Evolutionary conservation across 148 eudicot species (phyloP).

Genomic region (Amaranthus palmeri): DNA sequence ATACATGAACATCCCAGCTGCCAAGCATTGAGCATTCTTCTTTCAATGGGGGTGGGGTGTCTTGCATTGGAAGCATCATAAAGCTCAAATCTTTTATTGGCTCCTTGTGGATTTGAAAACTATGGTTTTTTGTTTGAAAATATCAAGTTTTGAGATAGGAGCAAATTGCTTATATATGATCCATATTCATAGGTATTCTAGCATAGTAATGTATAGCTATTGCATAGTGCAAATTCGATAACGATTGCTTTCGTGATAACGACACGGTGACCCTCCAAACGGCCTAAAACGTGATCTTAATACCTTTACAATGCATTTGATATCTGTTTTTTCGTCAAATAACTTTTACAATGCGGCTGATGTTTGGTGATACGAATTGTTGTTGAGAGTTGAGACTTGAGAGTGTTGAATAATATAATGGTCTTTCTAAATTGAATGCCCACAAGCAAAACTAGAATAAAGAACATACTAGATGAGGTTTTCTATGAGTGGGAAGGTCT

Average conservation of each 20-base stretch:
- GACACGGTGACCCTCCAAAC: no score
- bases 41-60: not conserved
- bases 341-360: no score
- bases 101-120: not conserved
- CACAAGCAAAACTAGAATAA: not conserved
- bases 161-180: conserved; percentile 12
- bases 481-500: no score
- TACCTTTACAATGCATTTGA: no score
- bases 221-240: no score
- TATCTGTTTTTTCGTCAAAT: no score
- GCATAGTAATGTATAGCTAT: no score
- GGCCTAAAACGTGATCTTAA: no score
- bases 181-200: not conserved
- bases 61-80: conserved; percentile 8
- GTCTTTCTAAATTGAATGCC: not conserved
- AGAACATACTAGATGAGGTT: not conserved
- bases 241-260: no score
- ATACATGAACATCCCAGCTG: not conserved
- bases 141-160: not conserved
- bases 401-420: conserved; percentile 11
- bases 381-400: conserved; percentile 3
- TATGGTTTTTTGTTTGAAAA: no score
- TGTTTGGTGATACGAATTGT: not conserved
- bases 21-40: conserved; percentile 1
- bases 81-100: not conserved